Conservation (phyloP, 2,329 filamentous ascomycete species). For the Apiospora pterosperma region DNA sequence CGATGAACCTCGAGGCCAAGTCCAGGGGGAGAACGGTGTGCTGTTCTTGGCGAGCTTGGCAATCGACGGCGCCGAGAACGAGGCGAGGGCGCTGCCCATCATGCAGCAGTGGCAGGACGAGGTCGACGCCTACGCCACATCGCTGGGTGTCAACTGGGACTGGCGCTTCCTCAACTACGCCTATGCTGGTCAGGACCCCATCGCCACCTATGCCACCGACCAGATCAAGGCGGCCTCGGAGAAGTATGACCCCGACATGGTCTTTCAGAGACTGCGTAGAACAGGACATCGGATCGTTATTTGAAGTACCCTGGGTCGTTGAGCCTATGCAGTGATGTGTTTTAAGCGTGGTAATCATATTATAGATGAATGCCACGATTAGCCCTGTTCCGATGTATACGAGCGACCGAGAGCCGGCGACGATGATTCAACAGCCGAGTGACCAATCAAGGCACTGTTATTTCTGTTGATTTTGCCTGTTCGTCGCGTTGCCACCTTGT, state of each 20-base stretch:
- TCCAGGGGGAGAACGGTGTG: neutral
- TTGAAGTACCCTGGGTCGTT: no score
- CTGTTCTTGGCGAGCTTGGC: neutral
- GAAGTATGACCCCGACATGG: slow-evolving; percentile 32
- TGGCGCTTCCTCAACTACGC: slow-evolving; percentile 37
- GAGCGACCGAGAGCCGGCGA: no score
- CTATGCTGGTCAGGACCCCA: slow-evolving; percentile 24
- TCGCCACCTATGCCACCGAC: slow-evolving; percentile 29
- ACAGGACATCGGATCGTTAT: neutral
- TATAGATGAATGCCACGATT: no score
- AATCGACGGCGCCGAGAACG: slow-evolving; percentile 25
- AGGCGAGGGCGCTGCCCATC: slow-evolving; percentile 25
- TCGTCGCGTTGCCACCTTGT: no score
- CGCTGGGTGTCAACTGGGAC: slow-evolving; percentile 15
- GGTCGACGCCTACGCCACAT: slow-evolving; percentile 18
- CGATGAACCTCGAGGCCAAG: neutral
- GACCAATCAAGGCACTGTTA: no score
- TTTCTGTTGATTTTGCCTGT: no score
- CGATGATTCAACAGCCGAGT: no score
- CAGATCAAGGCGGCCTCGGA: slow-evolving; percentile 27
- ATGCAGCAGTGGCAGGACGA: slow-evolving; percentile 25
- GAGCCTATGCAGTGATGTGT: no score
- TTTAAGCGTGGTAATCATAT: no score
- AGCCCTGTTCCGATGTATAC: no score
- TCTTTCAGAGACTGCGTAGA: slow-evolving; percentile 19